Evolutionary conservation across 306 rosid species (phyloP), one percentile per base, ranked within the genome.

Genomic region (Castanopsis chinensis): DNA sequence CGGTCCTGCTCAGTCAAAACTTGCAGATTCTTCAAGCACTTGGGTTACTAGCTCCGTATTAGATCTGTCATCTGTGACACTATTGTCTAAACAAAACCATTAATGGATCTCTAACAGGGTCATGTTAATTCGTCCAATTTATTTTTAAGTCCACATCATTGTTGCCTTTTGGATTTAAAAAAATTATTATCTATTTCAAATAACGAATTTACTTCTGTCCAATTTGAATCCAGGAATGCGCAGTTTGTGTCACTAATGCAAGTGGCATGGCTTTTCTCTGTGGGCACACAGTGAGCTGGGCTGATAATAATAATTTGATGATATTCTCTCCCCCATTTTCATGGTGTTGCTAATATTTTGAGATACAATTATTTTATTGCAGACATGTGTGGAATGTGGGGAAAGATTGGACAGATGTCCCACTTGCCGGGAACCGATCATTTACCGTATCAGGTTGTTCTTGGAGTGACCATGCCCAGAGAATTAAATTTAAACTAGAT

Each of bases 261-360:
- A 81, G 74, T 78, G 84, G 78, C 78, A 15, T 78, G 83, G 75
- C 85, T 19, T 85, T 85, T 63, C 85, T 78, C 20, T 85, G 88
- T 74, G 88, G 88, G 27, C 85, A 85, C 71, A 81, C 81, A 85
- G 85, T 85, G 78, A 84, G 59, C 19, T 57, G 59, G 54, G 41
- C 32, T 45, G 5, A 33, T 45, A 33, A 54, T 23, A 13, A 64
- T 37, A n/a, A 55, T 19, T n/a, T n/a, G 67, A 8, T 33, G 30
- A 1, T 45, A 30, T 30, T 41, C 6, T 32, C 55, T 23, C 17
- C 8, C 59, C 45, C 11, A 45, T 69, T 54, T 14, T 45, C 23
- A 6, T 41, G n/a, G 1, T 3, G 45, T 69, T 65, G 10, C 30
- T 5, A 21, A 67, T 30, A 30, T 30, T 30, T 30, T 30, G 33